A percentile compares a stretch with the other conserved stretches of the same genome.
phyloP scores from a whole-genome alignment of 768 basidiomycete species.

The Mycena capillaripes region DNA sequence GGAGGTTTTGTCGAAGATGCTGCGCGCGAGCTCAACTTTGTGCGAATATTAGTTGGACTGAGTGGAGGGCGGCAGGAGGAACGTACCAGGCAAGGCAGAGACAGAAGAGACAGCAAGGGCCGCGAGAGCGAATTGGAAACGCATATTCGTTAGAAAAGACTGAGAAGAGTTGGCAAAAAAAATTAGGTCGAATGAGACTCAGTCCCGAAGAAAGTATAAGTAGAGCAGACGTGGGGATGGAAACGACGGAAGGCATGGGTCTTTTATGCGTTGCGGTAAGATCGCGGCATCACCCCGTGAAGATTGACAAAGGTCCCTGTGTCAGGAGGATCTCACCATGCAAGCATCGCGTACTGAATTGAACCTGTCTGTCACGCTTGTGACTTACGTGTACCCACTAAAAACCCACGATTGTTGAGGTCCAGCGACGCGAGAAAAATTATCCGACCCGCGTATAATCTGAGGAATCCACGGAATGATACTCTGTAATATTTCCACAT shows the following conservation, averaged over 20 bases:
- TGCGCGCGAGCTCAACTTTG: neutral
- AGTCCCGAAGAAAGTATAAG: conserved; percentile 15
- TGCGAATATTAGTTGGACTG: neutral
- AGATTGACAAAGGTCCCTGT: neutral
- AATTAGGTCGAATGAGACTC: conserved; percentile 19
- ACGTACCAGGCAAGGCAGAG: conserved; percentile 22
- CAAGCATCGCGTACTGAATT: no score
- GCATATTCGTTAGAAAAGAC: conserved; percentile 13
- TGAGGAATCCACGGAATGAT: no score
- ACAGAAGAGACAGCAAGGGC: conserved; percentile 25
- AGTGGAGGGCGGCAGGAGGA: neutral
- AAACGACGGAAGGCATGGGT: neutral
- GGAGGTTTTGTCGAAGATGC: conserved; percentile 35
- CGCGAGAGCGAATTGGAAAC: conserved; percentile 30
- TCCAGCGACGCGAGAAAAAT: no score
- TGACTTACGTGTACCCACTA: no score
- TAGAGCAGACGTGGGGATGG: neutral
- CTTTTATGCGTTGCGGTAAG: neutral
- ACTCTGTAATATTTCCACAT: no score
- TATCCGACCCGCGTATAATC: no score
- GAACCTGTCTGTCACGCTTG: no score
- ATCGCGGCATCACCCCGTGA: neutral
- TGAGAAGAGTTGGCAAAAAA: neutral
- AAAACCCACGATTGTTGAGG: no score
- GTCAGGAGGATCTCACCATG: conserved; percentile 8